Conservation (phyloP, 352 stramenopile genomes). For the Pythium utonaiense region DNA sequence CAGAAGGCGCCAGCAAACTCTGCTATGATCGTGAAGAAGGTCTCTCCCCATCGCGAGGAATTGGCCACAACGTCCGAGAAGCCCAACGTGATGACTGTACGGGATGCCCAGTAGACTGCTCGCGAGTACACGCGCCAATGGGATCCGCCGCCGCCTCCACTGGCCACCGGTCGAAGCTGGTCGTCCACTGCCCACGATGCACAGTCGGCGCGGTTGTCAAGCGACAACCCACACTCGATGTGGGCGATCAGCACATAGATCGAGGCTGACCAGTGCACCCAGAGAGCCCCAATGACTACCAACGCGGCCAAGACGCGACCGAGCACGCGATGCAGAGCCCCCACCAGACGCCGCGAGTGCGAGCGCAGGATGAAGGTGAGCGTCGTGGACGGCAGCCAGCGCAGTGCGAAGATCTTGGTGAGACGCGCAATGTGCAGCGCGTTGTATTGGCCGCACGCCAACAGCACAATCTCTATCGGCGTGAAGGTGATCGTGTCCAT, state of each 20-base stretch:
- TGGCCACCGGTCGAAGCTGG: conserved; percentile 15
- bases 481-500: conserved; percentile 11
- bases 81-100: conserved; percentile 27
- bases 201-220: conserved; percentile 2
- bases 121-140: conserved; percentile 22
- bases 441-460: conserved; percentile 14
- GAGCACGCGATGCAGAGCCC: conserved; percentile 5
- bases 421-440: conserved; percentile 18
- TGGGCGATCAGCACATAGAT: conserved; percentile 26
- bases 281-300: conserved; percentile 17
- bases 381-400: not conserved
- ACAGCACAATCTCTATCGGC: conserved; percentile 21
- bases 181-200: conserved; percentile 18
- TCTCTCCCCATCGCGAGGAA: conserved; percentile 20
- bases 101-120: conserved; percentile 27
- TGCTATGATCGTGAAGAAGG: conserved; percentile 24
- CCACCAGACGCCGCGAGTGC: not conserved
- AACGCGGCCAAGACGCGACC: conserved; percentile 4
- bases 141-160: conserved; percentile 17
- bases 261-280: conserved; percentile 21
- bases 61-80: conserved; percentile 26
- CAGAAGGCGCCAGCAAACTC: conserved; percentile 32
- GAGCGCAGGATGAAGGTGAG: conserved; percentile 5
- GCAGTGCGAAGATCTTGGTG: conserved; percentile 17
- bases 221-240: conserved; percentile 13